Base-by-base conservation (phyloP, 169 alveolate genomes). In the Plasmodium chabaudi region DNA sequence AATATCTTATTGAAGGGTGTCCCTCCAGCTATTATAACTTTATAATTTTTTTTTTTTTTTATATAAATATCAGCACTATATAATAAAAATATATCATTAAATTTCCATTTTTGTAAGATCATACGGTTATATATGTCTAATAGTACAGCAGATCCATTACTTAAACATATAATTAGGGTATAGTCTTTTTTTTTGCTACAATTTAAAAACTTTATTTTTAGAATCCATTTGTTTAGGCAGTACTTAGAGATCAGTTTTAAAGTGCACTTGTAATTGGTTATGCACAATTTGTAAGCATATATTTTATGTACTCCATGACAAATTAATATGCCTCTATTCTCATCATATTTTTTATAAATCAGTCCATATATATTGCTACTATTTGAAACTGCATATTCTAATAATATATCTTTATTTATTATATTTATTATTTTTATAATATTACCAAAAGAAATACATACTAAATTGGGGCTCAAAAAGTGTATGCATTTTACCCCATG, bases 241-340 rank as follows among this genome's bases (percentile, higher is more conserved):
- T 67, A 61, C 46, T 82, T 82, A 34, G 13, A 53, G 13, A 82
- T 1, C 34, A 82, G 21, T 57, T 61, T 67, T 39, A 82, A 19
- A 15, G 6, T 1, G 10, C 82, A 51, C 19, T 46, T 68, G 2
- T 82, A 44, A n/a, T 13, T 25, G 15, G 9, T 1, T 10, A 82
- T 46, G 13, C 55, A 10, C 68, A 82, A 27, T 25, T 1, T 39
- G 44, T 47, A 82, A 34, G 59, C 53, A 57, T 82, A 82, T 39
- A 82, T 82, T 68, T 82, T 82, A 60, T 82, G 90, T 47, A 82
- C 90, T 7, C 90, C 82, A 39, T 82, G 84, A n/a, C 86, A 82
- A 15, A 82, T 46, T 67, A 82, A 68, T 5, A 68, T 67, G 5
- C 90, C 90, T 13, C 17, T 68, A 3, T 69, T 67, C 1, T 57